These are phyloP conservation scores for Clavispora phyllophila DNA, from an alignment of 805 yeast genomes.

Conservation along the genomic window DNA sequence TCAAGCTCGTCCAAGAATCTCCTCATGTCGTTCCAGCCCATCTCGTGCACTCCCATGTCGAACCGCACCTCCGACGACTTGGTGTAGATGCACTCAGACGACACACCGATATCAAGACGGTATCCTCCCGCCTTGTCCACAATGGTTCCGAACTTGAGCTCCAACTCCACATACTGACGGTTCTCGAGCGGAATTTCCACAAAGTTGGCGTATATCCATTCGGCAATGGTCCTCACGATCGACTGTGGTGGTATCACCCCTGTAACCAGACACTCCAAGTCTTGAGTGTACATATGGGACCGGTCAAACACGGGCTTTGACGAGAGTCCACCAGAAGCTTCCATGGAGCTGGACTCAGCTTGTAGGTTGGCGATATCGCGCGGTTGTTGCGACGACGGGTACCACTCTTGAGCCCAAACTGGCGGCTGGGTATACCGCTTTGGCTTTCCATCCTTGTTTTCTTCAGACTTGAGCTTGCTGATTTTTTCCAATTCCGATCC, in stretches of 20 bases:
- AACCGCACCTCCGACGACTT: conserved; percentile 52
- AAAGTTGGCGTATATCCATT: conserved; percentile 84
- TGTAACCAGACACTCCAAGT: conserved; percentile 52
- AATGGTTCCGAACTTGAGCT: conserved; percentile 68
- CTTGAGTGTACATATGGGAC: conserved; percentile 28
- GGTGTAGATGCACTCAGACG: conserved; percentile 61
- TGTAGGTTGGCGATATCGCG: neutral
- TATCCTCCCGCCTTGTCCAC: conserved; percentile 59
- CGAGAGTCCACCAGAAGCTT: conserved; percentile 7
- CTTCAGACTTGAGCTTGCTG: conserved; percentile 13
- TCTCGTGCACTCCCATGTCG: conserved; percentile 61
- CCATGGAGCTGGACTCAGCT: neutral
- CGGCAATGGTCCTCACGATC: conserved; percentile 72
- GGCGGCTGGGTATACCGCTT: conserved; percentile 63
- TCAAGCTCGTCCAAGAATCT: conserved; percentile 53
- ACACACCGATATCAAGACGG: conserved; percentile 60
- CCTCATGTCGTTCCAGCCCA: conserved; percentile 53
- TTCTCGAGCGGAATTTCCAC: conserved; percentile 55
- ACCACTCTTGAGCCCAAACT: conserved; percentile 79
- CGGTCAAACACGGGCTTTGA: conserved; percentile 25
- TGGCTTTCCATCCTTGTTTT: conserved; percentile 41
- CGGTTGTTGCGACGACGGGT: conserved; percentile 12
- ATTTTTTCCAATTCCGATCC: conserved; percentile 22
- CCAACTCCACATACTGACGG: conserved; percentile 59
- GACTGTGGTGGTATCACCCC: conserved; percentile 79